Conservation (phyloP, 495 filamentous ascomycete species). For the Penicillium cosmopolitanum region DNA sequence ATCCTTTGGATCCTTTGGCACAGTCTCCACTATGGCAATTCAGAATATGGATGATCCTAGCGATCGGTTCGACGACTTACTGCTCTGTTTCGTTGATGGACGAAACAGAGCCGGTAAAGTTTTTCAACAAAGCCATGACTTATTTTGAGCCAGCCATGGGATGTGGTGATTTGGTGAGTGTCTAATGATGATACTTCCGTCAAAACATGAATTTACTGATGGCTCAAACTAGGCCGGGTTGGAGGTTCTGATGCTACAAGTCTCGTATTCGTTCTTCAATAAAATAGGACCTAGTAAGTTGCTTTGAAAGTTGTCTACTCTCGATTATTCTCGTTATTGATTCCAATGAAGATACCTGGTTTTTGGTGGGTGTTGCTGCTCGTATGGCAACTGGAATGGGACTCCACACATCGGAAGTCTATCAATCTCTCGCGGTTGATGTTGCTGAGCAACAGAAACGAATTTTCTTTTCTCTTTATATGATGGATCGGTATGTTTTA, state of each 20-base stretch:
- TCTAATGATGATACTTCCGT: background rate
- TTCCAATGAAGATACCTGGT: conserved; percentile 34
- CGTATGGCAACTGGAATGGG: conserved; percentile 42
- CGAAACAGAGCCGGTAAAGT: conserved; percentile 39
- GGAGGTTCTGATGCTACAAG: conserved; percentile 45
- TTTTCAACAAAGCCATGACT: conserved; percentile 42
- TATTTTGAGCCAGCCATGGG: conserved; percentile 42
- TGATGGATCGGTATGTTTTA: conserved; percentile 44
- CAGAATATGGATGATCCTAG: conserved; percentile 46
- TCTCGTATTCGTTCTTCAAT: conserved; percentile 48
- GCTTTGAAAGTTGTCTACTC: background rate
- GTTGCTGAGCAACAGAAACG: conserved; percentile 39
- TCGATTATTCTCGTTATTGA: background rate
- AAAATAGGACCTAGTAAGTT: conserved; percentile 44
- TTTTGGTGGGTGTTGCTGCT: conserved; percentile 36
- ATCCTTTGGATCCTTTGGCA: conserved; percentile 29
- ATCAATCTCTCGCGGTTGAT: conserved; percentile 26
- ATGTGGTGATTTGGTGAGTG: conserved; percentile 38
- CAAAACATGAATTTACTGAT: background rate
- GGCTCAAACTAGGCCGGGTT: conserved; percentile 30
- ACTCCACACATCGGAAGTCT: conserved; percentile 31
- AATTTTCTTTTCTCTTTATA: conserved; percentile 47
- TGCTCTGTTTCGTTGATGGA: conserved; percentile 43
- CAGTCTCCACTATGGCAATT: conserved; percentile 38
- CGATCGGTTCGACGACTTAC: conserved; percentile 43